phyloP scores from a whole-genome alignment of 768 basidiomycete genomes.

The Boletus speciosus region DNA sequence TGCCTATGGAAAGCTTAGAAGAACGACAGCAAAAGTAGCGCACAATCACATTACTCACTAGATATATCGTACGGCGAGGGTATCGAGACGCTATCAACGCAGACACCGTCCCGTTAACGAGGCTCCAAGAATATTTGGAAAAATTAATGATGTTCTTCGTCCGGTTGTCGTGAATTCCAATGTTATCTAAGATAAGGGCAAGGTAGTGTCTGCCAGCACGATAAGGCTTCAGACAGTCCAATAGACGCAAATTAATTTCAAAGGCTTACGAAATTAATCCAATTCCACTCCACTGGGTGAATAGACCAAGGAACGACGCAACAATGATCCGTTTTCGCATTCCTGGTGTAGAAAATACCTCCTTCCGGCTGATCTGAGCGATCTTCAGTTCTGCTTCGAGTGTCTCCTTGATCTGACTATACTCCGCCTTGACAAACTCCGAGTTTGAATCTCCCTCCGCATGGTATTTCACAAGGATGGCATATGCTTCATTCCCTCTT shows the following conservation, averaged over 20 bases:
- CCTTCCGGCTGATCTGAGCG: neutral
- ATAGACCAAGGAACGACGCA: constrained; percentile 13
- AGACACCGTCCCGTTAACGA: constrained; percentile 1
- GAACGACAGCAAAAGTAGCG: neutral
- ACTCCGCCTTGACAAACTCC: constrained; percentile 58
- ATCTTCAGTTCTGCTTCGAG: constrained; percentile 31
- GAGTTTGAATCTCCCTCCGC: constrained; percentile 52
- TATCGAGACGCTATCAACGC: constrained; percentile 10
- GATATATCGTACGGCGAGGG: constrained; percentile 14
- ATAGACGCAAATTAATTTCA: no score
- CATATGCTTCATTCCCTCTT: constrained; percentile 45
- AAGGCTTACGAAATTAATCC: constrained; percentile 8
- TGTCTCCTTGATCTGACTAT: constrained; percentile 52
- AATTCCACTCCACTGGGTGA: constrained; percentile 13
- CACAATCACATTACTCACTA: constrained; percentile 7
- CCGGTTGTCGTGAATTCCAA: constrained; percentile 20
- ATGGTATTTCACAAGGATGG: constrained; percentile 53
- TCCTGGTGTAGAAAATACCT: constrained; percentile 7
- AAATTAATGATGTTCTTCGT: constrained; percentile 18
- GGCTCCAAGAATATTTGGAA: constrained; percentile 8
- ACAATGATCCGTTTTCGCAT: constrained; percentile 16
- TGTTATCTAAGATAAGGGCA: constrained; percentile 11
- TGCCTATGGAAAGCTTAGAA: neutral
- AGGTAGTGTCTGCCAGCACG: constrained; percentile 6
- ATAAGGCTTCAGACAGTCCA: neutral